Evolutionary conservation across 495 filamentous ascomycete species (phyloP).

Genomic region (Penicillium cinerascens): DNA sequence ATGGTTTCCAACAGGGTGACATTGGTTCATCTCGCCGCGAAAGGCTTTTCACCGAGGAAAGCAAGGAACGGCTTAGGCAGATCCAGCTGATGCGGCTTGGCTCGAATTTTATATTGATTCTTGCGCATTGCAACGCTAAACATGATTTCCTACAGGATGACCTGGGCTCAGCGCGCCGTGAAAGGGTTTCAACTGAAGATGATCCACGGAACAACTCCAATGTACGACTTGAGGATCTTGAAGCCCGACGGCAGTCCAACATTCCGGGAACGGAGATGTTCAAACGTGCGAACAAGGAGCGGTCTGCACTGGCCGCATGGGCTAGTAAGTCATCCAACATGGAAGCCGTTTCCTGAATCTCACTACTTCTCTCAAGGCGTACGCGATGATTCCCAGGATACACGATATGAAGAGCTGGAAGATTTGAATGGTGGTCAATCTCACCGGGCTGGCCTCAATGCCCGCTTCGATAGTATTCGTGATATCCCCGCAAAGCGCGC

Average conservation of each 20-base stretch:
- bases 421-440: background rate
- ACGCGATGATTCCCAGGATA: background rate
- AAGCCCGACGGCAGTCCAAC: conserved; percentile 25
- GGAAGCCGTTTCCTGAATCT: background rate
- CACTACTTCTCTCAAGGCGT: background rate
- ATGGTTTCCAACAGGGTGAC: too few relatives aligned
- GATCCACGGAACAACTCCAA: background rate
- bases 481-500: background rate
- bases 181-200: conserved; percentile 32
- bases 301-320: background rate
- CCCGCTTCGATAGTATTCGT: background rate
- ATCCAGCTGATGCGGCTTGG: too few relatives aligned
- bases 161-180: conserved; percentile 33
- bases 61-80: too few relatives aligned
- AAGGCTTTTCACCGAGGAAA: too few relatives aligned
- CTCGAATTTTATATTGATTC: too few relatives aligned
- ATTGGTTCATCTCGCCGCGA: too few relatives aligned
- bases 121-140: background rate
- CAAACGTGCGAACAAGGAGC: background rate
- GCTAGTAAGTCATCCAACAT: background rate
- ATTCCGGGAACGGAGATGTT: background rate
- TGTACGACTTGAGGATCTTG: conserved; percentile 15
- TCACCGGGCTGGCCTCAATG: background rate
- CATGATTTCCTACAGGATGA: conserved; percentile 12
- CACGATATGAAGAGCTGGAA: background rate